Conservation (phyloP, 2,329 filamentous ascomycete genomes). For the Colletotrichum agaves region DNA sequence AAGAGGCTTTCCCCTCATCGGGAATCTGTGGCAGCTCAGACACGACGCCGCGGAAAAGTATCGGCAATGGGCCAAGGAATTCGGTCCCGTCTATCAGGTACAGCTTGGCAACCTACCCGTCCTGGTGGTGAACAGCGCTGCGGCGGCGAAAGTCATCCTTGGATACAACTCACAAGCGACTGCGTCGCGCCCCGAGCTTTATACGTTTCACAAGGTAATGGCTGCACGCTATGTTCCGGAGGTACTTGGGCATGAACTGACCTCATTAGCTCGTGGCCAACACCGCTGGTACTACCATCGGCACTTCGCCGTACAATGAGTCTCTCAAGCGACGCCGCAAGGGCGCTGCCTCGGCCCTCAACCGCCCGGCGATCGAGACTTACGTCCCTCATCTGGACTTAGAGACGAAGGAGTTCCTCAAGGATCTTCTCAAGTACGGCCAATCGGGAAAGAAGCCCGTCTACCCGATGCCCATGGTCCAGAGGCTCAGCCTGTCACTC, state of each 20-base stretch:
- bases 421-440: conserved; percentile 68
- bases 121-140: conserved; percentile 74
- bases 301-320: conserved; percentile 76
- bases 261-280: conserved; percentile 56
- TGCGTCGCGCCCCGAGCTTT: conserved; percentile 72
- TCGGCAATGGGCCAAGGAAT: conserved; percentile 43
- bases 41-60: conserved; percentile 53
- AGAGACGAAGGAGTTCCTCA: conserved; percentile 67
- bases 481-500: conserved; percentile 72
- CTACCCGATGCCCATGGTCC: conserved; percentile 70
- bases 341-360: conserved; percentile 73
- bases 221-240: too few relatives aligned
- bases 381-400: conserved; percentile 67
- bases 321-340: conserved; percentile 73
- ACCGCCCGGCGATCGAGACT: conserved; percentile 71
- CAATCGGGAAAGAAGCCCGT: conserved; percentile 65
- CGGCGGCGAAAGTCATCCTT: conserved; percentile 72
- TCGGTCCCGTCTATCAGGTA: conserved; percentile 48
- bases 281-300: conserved; percentile 56
- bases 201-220: conserved; percentile 64
- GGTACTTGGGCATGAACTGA: background rate
- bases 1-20: conserved; percentile 61
- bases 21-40: conserved; percentile 65
- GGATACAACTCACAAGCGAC: conserved; percentile 73
- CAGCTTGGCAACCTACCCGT: conserved; percentile 62